Conservation (phyloP, 2,329 filamentous ascomycete species). For the Calonectria multiphialidica region DNA sequence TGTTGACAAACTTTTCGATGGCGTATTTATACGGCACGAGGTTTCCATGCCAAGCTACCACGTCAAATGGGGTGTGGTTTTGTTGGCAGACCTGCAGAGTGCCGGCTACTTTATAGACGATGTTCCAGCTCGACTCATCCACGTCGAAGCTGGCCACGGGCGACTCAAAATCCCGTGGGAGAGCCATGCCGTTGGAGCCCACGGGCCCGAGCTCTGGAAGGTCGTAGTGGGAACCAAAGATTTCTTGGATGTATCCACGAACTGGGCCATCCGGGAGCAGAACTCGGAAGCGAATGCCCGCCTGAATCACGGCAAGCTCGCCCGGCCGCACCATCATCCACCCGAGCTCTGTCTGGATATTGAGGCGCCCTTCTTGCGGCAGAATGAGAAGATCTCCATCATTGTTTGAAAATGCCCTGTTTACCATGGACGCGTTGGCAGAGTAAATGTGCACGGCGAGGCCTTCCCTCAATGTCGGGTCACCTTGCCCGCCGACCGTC, state of each 20-base stretch:
- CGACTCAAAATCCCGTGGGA: conserved; percentile 79
- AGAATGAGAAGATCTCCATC: conserved; percentile 84
- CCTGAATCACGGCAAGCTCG: conserved; percentile 74
- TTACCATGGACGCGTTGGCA: conserved; percentile 50
- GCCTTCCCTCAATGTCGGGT: conserved; percentile 55
- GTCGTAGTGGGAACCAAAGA: conserved; percentile 77
- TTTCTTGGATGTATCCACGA: conserved; percentile 79
- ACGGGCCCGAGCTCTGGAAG: conserved; percentile 80
- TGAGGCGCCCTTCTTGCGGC: conserved; percentile 70
- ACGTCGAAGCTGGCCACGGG: conserved; percentile 74
- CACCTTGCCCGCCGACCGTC: conserved; percentile 60
- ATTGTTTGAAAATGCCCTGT: conserved; percentile 54
- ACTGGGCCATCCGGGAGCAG: conserved; percentile 69
- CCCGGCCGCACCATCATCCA: conserved; percentile 73
- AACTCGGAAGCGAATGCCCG: conserved; percentile 75
- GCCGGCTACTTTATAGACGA: conserved; percentile 73
- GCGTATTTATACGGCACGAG: conserved; percentile 75
- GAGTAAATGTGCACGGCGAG: conserved; percentile 22
- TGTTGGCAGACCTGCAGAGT: conserved; percentile 71
- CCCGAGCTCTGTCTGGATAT: conserved; percentile 77
- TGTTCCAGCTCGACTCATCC: conserved; percentile 58
- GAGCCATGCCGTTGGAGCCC: conserved; percentile 78
- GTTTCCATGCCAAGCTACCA: conserved; percentile 78
- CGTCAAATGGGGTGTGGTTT: conserved; percentile 75
- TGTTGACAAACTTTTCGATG: conserved; percentile 74